Conservation (phyloP, 1,284 basidiomycete genomes). For the Cystobasidium slooffiae region DNA sequence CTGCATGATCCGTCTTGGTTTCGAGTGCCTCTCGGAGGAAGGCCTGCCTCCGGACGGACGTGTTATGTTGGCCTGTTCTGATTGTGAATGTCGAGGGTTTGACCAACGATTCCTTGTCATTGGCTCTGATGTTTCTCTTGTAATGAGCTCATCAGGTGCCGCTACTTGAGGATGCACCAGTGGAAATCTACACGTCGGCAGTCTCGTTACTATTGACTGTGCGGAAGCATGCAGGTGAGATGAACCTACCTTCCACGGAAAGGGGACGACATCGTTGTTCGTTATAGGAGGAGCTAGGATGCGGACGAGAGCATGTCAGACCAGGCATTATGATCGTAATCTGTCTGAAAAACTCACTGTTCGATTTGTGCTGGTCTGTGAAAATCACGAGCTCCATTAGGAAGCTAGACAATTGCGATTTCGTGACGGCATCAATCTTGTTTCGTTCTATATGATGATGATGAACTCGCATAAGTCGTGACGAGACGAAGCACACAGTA, state of each 20-base stretch:
- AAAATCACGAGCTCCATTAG: slow-evolving; percentile 31
- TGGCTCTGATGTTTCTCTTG: no score
- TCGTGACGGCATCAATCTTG: slow-evolving; percentile 42
- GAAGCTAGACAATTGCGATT: slow-evolving; percentile 32
- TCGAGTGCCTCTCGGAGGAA: no score
- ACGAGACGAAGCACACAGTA: not conserved
- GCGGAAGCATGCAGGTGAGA: not conserved
- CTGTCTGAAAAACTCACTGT: not conserved
- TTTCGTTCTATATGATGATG: slow-evolving; percentile 29
- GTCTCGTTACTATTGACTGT: no score
- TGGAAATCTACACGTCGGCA: no score
- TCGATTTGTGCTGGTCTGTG: slow-evolving; percentile 25
- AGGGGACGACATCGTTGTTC: slow-evolving; percentile 32
- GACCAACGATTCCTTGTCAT: no score
- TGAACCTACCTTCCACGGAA: slow-evolving; percentile 30
- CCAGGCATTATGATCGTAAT: not conserved
- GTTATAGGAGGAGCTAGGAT: slow-evolving; percentile 26
- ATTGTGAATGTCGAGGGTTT: no score
- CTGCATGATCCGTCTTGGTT: no score
- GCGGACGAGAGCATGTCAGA: not conserved
- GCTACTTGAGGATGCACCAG: no score
- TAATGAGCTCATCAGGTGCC: no score
- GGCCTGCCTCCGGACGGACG: no score
- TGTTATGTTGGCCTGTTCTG: no score
- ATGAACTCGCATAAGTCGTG: not conserved